Percentiles rank a stretch among this genome's conserved stretches.
Evolutionary conservation across 179 eudicot genomes (phyloP).

Genomic region (Patellifolia procumbens): DNA sequence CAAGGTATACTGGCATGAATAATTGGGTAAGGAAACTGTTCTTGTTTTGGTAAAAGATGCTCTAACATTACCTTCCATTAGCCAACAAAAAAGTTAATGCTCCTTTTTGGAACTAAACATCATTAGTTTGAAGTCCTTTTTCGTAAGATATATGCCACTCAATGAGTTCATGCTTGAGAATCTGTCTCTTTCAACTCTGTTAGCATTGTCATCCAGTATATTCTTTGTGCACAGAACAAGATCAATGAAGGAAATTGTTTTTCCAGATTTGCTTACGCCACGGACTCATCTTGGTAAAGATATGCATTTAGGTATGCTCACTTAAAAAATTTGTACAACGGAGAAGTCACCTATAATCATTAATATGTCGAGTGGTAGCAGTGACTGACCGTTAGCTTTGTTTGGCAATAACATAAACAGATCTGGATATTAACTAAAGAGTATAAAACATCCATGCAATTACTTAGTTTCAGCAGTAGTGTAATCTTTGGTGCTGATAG

Average conservation of each 20-base stretch:
- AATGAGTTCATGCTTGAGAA: neutral
- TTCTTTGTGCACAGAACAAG: conserved; percentile 9
- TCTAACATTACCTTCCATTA: no score
- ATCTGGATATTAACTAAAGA: neutral
- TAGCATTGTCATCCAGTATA: neutral
- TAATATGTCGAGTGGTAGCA: neutral
- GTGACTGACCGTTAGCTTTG: neutral
- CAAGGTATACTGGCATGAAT: neutral
- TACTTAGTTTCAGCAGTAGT: neutral
- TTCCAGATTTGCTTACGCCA: neutral
- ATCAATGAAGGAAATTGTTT: neutral
- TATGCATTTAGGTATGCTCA: neutral
- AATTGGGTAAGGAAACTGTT: neutral
- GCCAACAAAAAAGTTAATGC: no score
- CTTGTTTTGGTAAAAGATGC: neutral
- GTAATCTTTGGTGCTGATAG: neutral
- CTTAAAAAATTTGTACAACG: neutral
- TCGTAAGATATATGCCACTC: neutral
- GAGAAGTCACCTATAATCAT: neutral
- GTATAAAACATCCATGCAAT: neutral
- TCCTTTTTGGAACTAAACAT: neutral
- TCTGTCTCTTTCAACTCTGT: neutral
- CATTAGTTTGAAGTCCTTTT: neutral
- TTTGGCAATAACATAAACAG: neutral
- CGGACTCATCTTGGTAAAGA: neutral